phyloP scores from a whole-genome alignment of 257 asterid species.

The Forsythia viridissima region DNA sequence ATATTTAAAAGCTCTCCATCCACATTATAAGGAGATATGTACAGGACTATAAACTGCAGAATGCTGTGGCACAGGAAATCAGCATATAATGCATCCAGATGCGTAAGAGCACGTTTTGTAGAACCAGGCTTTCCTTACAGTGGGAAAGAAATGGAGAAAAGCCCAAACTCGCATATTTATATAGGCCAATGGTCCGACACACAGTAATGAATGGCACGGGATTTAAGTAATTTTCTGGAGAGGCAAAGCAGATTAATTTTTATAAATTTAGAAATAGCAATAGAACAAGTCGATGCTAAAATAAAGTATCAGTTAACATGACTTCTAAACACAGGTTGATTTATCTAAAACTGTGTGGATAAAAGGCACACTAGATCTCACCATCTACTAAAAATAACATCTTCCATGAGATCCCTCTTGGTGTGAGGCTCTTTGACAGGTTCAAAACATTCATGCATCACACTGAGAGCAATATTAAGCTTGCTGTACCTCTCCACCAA shows the following conservation, averaged over 20 bases:
- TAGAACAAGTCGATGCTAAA: not conserved
- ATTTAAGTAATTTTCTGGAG: too few species aligned
- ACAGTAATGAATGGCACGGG: not conserved
- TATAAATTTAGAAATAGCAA: not conserved
- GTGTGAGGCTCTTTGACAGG: conserved; percentile 75
- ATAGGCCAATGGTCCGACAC: not conserved
- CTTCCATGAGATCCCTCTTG: conserved; percentile 78
- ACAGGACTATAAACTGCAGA: not conserved
- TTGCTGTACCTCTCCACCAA: conserved; percentile 56
- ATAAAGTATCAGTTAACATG: not conserved
- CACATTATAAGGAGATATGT: not conserved
- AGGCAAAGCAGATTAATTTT: not conserved
- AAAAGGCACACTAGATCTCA: conserved; percentile 29
- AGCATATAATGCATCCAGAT: not conserved
- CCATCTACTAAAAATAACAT: conserved; percentile 78
- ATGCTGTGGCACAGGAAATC: not conserved
- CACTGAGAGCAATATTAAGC: conserved; percentile 72
- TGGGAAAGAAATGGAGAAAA: not conserved
- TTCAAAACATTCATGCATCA: conserved; percentile 91
- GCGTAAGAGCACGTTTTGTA: not conserved
- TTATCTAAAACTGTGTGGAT: not conserved
- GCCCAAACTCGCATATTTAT: not conserved
- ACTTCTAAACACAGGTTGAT: not conserved
- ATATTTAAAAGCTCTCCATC: not conserved
- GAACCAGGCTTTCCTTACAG: not conserved